A percentile compares a stretch with the other conserved stretches of the same genome.
These are phyloP conservation scores for Aspergillus bombycis DNA, from an alignment of 2,329 filamentous ascomycete species.

Conservation along the genomic window DNA sequence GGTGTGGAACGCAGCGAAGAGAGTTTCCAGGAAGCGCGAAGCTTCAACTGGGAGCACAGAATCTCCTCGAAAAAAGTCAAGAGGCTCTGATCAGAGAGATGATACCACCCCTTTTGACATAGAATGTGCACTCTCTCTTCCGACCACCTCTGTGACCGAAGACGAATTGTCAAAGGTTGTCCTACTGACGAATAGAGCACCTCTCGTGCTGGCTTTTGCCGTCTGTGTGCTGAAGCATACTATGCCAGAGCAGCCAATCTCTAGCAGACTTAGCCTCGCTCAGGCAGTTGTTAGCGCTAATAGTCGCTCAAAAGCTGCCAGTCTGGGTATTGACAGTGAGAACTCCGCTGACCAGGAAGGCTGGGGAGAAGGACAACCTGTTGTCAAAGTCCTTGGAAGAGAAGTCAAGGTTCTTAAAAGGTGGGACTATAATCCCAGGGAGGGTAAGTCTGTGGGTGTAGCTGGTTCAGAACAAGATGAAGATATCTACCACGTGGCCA, in stretches of 20 bases:
- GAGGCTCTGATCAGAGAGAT: constrained; percentile 16
- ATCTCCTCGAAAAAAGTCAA: constrained; percentile 45
- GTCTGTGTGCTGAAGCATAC: constrained; percentile 74
- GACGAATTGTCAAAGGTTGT: constrained; percentile 60
- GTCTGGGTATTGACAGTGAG: constrained; percentile 70
- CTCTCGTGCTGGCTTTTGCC: constrained; percentile 79
- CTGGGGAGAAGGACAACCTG: constrained; percentile 75
- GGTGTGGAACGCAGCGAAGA: constrained; percentile 60
- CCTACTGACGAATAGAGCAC: constrained; percentile 77
- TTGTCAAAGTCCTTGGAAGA: constrained; percentile 71
- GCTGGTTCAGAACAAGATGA: constrained; percentile 4
- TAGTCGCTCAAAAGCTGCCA: constrained; percentile 74
- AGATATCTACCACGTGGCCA: not conserved
- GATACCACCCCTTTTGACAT: constrained; percentile 33
- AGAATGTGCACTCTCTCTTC: constrained; percentile 40
- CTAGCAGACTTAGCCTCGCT: constrained; percentile 79
- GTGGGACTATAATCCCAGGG: constrained; percentile 69
- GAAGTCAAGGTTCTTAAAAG: constrained; percentile 76
- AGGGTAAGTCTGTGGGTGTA: constrained; percentile 39
- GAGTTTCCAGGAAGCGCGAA: constrained; percentile 58
- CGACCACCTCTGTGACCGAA: constrained; percentile 49
- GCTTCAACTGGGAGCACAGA: constrained; percentile 38
- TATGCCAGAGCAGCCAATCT: constrained; percentile 82
- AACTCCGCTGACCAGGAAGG: constrained; percentile 69
- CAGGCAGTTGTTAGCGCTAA: constrained; percentile 85